Percentiles rank a stretch among this genome's conserved stretches.
These are phyloP conservation scores for Thalassiosira profunda DNA, from an alignment of 108 stramenopile genomes.

Conservation along the genomic window DNA sequence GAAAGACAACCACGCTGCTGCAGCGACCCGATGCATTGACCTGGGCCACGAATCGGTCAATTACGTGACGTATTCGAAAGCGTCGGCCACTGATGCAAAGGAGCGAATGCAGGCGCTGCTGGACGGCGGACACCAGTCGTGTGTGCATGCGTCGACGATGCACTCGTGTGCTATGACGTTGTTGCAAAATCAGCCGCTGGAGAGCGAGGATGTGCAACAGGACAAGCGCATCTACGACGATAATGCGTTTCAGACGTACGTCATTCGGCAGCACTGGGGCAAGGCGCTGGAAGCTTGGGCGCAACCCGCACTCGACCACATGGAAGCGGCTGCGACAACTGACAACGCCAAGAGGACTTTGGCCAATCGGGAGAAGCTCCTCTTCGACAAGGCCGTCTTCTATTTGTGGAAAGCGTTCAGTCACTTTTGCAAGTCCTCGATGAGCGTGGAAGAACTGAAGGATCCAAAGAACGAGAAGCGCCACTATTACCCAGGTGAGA, in stretches of 20 bases:
- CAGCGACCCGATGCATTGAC: slow-evolving; percentile 32
- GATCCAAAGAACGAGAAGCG: slow-evolving; percentile 2
- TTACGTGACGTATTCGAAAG: slow-evolving; percentile 43
- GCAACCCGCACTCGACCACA: neutral
- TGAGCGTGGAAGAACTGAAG: slow-evolving; percentile 23
- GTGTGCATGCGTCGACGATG: slow-evolving; percentile 31
- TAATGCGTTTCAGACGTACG: neutral
- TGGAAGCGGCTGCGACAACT: neutral
- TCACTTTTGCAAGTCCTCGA: slow-evolving; percentile 15
- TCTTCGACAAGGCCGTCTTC: slow-evolving; percentile 18
- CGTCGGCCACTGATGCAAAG: slow-evolving; percentile 40
- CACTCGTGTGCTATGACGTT: slow-evolving; percentile 40
- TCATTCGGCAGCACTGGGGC: slow-evolving; percentile 8
- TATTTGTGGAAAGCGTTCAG: slow-evolving; percentile 32
- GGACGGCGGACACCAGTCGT: neutral
- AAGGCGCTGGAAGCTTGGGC: slow-evolving; percentile 15
- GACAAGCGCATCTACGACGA: slow-evolving; percentile 17
- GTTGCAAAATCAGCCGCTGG: neutral
- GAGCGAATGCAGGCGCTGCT: slow-evolving; percentile 25
- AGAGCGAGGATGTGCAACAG: slow-evolving; percentile 1
- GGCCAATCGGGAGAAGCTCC: neutral
- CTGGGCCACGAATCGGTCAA: slow-evolving; percentile 30
- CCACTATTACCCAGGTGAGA: slow-evolving; percentile 16
- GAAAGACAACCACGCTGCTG: slow-evolving; percentile 48
- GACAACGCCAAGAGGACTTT: too few species aligned